Base-by-base conservation (phyloP, 2,329 filamentous ascomycete genomes). In the Diaporthe citri region DNA sequence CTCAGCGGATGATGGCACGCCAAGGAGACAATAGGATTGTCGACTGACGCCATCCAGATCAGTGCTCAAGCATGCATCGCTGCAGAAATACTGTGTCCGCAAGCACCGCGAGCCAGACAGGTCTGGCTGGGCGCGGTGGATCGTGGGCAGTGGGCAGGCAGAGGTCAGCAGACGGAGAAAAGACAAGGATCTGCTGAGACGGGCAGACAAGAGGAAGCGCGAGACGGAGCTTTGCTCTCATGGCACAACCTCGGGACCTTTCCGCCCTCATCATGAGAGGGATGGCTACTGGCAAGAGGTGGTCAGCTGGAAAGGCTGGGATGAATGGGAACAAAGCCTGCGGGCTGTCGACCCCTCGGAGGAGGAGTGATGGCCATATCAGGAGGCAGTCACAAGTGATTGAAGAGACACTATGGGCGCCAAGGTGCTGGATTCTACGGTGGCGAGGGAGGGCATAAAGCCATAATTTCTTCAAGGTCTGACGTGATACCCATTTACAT, bases 11-110 rank as follows among this genome's bases (percentile, higher is more conserved):
- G 51, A 60, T 36, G 51, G 20, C 3, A 43, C 36, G 28, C 28
- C 71, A 55, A 64, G 71, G 48, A 64, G 59, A 41, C 71, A 64
- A 31, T 72, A 72, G 71, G 31, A 72, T 43, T 72, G 57, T 51
- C 48, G 48, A 41, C 71, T 64, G 20, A 41, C n/a, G 48, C 57
- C 71, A n/a, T 55, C 48, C 20, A 51, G 46, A 72, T 56, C 71
- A 25, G 71, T 56, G 71, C 57, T 72, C 7, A 72, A 64, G 71
- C 36, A 39, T 20, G 64, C 48, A 69, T 69, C 48, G 48, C 48
- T 69, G 64, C 46, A 55, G 34, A 55, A 55, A 41, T 69, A 69
- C 46, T 69, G 64, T 52, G 64, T 15, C 64, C 64, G 64, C 34
- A 69, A 69, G n/a, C 48, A 39, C 34, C 64, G 64, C 34, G 48